A percentile compares a stretch with the other conserved stretches of the same genome.
phyloP scores from a whole-genome alignment of 2,329 filamentous ascomycete genomes.

The Ophiostoma perfectum region DNA sequence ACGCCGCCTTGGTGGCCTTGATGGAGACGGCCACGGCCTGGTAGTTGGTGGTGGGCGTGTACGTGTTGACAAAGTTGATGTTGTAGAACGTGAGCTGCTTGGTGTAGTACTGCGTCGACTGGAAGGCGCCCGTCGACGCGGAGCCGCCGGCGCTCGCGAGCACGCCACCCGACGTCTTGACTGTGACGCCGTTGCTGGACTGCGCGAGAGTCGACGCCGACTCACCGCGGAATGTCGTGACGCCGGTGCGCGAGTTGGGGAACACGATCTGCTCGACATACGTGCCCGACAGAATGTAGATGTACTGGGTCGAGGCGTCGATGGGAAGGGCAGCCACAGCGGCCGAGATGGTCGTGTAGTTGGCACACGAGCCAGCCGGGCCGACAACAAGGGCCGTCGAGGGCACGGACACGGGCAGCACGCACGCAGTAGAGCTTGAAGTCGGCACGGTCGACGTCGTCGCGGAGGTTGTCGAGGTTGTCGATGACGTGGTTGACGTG shows the following conservation, averaged over 20 bases:
- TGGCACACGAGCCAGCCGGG: background rate
- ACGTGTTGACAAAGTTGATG: slow-evolving; percentile 40
- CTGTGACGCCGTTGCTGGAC: slow-evolving; percentile 35
- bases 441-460: background rate
- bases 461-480: background rate
- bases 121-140: slow-evolving; percentile 41
- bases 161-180: slow-evolving; percentile 36
- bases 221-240: slow-evolving; percentile 35
- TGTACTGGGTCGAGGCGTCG: slow-evolving; percentile 37
- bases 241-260: slow-evolving; percentile 34
- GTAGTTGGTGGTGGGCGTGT: slow-evolving; percentile 26
- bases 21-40: slow-evolving; percentile 33
- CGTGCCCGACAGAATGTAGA: slow-evolving; percentile 37
- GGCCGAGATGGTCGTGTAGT: slow-evolving; percentile 39
- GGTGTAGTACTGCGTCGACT: slow-evolving; percentile 40
- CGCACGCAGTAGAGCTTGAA: background rate
- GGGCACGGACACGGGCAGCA: slow-evolving; percentile 29
- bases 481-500: background rate
- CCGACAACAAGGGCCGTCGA: slow-evolving; percentile 29
- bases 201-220: slow-evolving; percentile 35
- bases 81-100: slow-evolving; percentile 48
- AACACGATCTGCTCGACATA: slow-evolving; percentile 40
- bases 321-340: slow-evolving; percentile 42
- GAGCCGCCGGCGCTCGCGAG: slow-evolving; percentile 38
- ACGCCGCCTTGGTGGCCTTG: slow-evolving; percentile 31